Evolutionary conservation across 306 rosid species (phyloP).

Genomic region (Quercus dentata): DNA sequence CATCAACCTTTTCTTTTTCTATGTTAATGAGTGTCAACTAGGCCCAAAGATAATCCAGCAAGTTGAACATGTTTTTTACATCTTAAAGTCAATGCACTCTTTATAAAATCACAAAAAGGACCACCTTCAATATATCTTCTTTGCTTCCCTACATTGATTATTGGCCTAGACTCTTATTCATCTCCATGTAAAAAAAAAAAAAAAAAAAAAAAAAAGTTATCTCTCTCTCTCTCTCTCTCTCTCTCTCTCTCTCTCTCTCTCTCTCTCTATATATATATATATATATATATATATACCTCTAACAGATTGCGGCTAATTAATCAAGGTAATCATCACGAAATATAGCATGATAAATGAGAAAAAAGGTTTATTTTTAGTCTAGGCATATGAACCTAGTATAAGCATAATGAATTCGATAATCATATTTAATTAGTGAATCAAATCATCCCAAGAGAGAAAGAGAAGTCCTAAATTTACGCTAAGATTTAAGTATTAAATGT

Average conservation of each 20-base stretch:
- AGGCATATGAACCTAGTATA: conserved; percentile 4
- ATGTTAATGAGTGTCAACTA: conserved; percentile 53
- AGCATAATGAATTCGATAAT: background rate
- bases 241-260: no score
- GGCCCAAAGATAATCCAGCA: conserved; percentile 44
- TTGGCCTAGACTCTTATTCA: conserved; percentile 25
- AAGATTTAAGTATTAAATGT: background rate
- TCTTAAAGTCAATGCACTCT: conserved; percentile 64
- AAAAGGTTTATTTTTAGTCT: background rate
- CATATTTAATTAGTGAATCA: background rate
- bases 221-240: no score
- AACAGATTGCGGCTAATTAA: conserved; percentile 5
- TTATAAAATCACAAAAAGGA: conserved; percentile 22
- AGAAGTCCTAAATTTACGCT: conserved; percentile 25
- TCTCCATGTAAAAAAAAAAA: conserved; percentile 16
- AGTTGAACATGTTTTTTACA: conserved; percentile 29
- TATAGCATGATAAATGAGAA: background rate
- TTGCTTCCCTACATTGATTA: conserved; percentile 33
- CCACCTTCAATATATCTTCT: conserved; percentile 35
- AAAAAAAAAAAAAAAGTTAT: no score
- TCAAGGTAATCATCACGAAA: conserved; percentile 8
- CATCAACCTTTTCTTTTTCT: conserved; percentile 35
- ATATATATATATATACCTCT: background rate
- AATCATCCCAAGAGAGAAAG: background rate
- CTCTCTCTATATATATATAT: background rate